Conservation (phyloP, 805 yeast genomes). For the Yamadazyma sp. region DNA sequence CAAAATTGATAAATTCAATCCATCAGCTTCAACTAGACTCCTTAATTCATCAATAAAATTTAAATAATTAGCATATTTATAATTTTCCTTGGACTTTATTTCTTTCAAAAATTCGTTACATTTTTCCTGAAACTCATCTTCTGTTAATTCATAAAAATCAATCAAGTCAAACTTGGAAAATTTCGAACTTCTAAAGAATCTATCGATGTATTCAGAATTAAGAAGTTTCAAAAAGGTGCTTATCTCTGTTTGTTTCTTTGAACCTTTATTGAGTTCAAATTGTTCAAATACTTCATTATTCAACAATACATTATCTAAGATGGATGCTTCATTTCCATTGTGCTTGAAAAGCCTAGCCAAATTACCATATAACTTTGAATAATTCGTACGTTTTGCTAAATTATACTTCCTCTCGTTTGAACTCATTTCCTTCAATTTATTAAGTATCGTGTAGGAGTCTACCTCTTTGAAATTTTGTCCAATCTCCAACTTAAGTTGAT, state of each 20-base stretch:
- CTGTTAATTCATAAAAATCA: conserved; percentile 9
- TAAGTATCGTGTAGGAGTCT: conserved; percentile 1
- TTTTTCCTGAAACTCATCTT: conserved; percentile 5
- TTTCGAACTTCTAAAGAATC: conserved; percentile 5
- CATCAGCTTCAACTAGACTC: conserved; percentile 4
- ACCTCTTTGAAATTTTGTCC: conserved; percentile 16
- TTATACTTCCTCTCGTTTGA: conserved; percentile 13
- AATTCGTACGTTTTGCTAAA: conserved; percentile 18
- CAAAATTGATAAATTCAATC: conserved; percentile 8
- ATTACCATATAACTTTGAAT: conserved; percentile 28
- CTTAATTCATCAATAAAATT: conserved; percentile 3
- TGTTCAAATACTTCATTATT: conserved; percentile 25
- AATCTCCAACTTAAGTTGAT: conserved; percentile 16
- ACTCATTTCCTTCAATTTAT: conserved; percentile 14
- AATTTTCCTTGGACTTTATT: conserved; percentile 4
- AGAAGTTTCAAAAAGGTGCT: conserved; percentile 6
- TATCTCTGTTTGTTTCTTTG: background rate
- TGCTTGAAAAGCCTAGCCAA: conserved; percentile 29
- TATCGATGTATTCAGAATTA: conserved; percentile 1
- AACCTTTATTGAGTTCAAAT: conserved; percentile 16
- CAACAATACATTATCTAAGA: conserved; percentile 33
- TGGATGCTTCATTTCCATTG: conserved; percentile 29
- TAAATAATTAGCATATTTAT: conserved; percentile 4
- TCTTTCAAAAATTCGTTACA: conserved; percentile 6
- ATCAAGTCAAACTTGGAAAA: conserved; percentile 7